Base-by-base conservation (phyloP, 1,284 basidiomycete genomes). In the Mixia osmundae region DNA sequence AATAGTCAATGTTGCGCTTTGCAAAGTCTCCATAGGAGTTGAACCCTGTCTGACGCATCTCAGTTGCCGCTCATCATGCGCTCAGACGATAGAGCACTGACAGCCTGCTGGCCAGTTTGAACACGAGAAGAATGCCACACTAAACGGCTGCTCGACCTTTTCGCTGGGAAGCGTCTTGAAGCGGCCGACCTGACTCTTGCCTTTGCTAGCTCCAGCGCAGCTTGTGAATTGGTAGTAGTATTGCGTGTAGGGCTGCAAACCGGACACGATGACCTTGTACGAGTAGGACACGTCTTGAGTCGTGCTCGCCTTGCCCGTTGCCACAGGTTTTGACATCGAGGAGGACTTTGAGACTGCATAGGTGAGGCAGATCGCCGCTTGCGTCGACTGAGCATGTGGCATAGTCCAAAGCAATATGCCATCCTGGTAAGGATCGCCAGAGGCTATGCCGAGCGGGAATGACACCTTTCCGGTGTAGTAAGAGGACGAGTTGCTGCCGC, bases 251-350 rank as follows among this genome's bases (percentile, higher is more conserved):
- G 69, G 58, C 31, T 57, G 49, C 19, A 72, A 52, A 14, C 58
- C 57, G 1, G 57, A 62, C 0, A 67, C 67, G 45, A 72, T 69
- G 15, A 72, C 66, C 52, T 73, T 73, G 48, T 69, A 58, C 2
- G 68, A 69, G 46, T 61, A 73, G 51, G 70, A 69, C 27, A 73
- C 68, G 44, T 72, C 70, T 42, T 65, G 66, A 36, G 62, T 66
- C 3, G 68, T 69, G 53, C 67, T 68, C 0, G 64, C 68, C 36
- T 66, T 54, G 15, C 64, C 67, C 18, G 60, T 57, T 40, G 65
- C 59, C 30, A 64, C 16, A 16, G 19, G 25, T 16, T 5, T 21
- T 27, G 5, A 14, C 12, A 15, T 14, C 19, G 28, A n/a, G 34
- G 30, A 22, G 61, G 58, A 5, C 65, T 65, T 26, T 65, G 61